These are phyloP conservation scores for Beauveria varroae DNA, from an alignment of 2,329 filamentous ascomycete genomes.

Conservation along the genomic window DNA sequence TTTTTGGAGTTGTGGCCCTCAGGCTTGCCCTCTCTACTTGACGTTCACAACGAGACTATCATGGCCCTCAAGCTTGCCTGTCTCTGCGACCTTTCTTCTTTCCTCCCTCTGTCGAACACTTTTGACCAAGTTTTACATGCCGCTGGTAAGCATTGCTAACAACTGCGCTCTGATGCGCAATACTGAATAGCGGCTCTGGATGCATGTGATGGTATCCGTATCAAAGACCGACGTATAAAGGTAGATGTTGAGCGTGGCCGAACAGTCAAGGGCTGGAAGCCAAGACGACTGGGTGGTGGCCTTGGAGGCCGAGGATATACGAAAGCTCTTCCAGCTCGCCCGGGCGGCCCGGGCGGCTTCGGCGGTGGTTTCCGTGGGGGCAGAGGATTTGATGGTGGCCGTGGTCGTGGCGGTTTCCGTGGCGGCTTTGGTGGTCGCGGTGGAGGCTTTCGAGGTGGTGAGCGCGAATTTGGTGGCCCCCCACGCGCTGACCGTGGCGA, in stretches of 20 bases:
- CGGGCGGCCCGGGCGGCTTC: slow-evolving; percentile 53
- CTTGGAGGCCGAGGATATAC: slow-evolving; percentile 91
- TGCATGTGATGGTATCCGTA: slow-evolving; percentile 75
- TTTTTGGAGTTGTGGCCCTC: slow-evolving; percentile 35
- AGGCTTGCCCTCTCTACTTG: slow-evolving; percentile 31
- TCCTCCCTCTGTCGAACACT: slow-evolving; percentile 10
- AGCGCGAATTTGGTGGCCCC: slow-evolving; percentile 25
- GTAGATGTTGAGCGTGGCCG: slow-evolving; percentile 95
- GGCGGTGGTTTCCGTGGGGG: slow-evolving; percentile 41
- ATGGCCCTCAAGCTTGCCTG: slow-evolving; percentile 52
- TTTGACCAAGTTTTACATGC: slow-evolving; percentile 20
- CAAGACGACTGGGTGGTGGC: slow-evolving; percentile 83
- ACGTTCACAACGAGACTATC: slow-evolving; percentile 37
- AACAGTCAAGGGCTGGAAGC: slow-evolving; percentile 90
- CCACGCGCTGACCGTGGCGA: slow-evolving; percentile 24
- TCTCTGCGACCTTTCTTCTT: slow-evolving; percentile 30
- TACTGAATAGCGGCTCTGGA: slow-evolving; percentile 79
- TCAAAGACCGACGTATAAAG: slow-evolving; percentile 85
- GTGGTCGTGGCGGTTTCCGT: slow-evolving; percentile 36
- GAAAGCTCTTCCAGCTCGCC: slow-evolving; percentile 66
- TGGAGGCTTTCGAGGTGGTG: slow-evolving; percentile 45
- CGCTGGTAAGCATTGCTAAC: slow-evolving; percentile 60
- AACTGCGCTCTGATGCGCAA: slow-evolving; percentile 49
- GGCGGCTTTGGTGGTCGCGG: slow-evolving; percentile 31
- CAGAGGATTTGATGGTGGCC: slow-evolving; percentile 37